Conservation (phyloP, 2,329 filamentous ascomycete genomes). For the Capronia americana region DNA sequence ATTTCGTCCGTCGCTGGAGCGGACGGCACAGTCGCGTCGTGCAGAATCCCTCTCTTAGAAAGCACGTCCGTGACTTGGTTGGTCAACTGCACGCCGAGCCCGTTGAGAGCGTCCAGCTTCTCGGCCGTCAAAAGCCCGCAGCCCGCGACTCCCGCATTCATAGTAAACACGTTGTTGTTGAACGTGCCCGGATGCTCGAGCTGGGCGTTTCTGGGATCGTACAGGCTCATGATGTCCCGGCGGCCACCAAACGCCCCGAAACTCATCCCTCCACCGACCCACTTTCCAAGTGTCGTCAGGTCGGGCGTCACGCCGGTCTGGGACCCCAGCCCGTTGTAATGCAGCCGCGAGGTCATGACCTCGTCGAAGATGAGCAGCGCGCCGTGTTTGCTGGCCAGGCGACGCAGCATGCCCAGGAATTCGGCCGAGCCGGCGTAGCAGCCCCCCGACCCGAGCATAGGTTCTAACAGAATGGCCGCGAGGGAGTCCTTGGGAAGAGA, state of each 20-base stretch:
- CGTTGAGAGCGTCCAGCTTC: slow-evolving; percentile 40
- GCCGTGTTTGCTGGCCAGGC: slow-evolving; percentile 55
- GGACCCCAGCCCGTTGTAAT: slow-evolving; percentile 57
- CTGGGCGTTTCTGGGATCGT: slow-evolving; percentile 55
- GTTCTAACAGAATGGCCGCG: slow-evolving; percentile 70
- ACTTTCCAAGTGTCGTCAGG: slow-evolving; percentile 70
- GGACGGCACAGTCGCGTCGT: slow-evolving; percentile 12
- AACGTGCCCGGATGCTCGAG: slow-evolving; percentile 68
- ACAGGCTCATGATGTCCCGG: slow-evolving; percentile 64
- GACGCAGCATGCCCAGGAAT: slow-evolving; percentile 62
- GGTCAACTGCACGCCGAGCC: slow-evolving; percentile 41
- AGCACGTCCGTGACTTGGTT: slow-evolving; percentile 34
- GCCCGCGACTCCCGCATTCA: slow-evolving; percentile 60
- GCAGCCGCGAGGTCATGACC: slow-evolving; percentile 71
- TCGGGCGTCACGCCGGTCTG: slow-evolving; percentile 58
- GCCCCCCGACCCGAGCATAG: slow-evolving; percentile 69
- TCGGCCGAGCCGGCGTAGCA: slow-evolving; percentile 58
- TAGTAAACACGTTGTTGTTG: slow-evolving; percentile 70
- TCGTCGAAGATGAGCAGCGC: slow-evolving; percentile 73
- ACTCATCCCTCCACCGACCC: slow-evolving; percentile 68
- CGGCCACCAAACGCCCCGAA: slow-evolving; percentile 72
- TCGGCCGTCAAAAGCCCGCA: slow-evolving; percentile 38
- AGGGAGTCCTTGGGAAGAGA: slow-evolving; percentile 50
- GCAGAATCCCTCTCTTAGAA: slow-evolving; percentile 17
- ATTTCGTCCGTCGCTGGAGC: slow-evolving; percentile 24